These are phyloP conservation scores for Neoarthrinium moseri DNA, from an alignment of 2,329 filamentous ascomycete genomes.

Conservation along the genomic window DNA sequence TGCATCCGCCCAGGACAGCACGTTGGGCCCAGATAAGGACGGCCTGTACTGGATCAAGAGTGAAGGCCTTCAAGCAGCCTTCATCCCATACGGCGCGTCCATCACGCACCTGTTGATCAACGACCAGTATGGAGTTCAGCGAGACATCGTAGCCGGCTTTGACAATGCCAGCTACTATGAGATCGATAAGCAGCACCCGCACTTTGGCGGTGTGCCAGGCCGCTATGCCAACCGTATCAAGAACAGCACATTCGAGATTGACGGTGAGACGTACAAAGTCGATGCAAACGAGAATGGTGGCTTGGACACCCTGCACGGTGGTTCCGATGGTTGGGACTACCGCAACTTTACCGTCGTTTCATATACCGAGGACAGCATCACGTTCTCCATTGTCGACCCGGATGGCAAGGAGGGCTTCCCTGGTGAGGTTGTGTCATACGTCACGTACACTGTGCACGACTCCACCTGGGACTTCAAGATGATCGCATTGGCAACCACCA, in stretches of 20 bases:
- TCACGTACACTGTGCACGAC: slow-evolving; percentile 70
- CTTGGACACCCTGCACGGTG: slow-evolving; percentile 67
- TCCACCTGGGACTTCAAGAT: slow-evolving; percentile 73
- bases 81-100: slow-evolving; percentile 73
- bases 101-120: slow-evolving; percentile 70
- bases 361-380: slow-evolving; percentile 66
- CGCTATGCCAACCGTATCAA: slow-evolving; percentile 81
- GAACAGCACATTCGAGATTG: slow-evolving; percentile 71
- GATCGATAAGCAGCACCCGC: slow-evolving; percentile 63
- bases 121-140: slow-evolving; percentile 65
- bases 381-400: slow-evolving; percentile 71
- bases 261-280: slow-evolving; percentile 59
- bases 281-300: slow-evolving; percentile 63
- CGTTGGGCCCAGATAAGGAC: slow-evolving; percentile 47
- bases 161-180: slow-evolving; percentile 74
- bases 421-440: slow-evolving; percentile 70
- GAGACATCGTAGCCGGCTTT: slow-evolving; percentile 72
- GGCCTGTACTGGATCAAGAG: slow-evolving; percentile 73
- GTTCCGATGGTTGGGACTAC: slow-evolving; percentile 72
- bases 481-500: slow-evolving; percentile 66
- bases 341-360: slow-evolving; percentile 76
- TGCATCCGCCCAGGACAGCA: slow-evolving; percentile 24
- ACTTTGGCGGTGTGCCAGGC: slow-evolving; percentile 71
- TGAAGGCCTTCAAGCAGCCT: slow-evolving; percentile 64
- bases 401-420: slow-evolving; percentile 77